A percentile compares a stretch with the other conserved stretches of the same genome.
These are phyloP conservation scores for Castanea crenata DNA, from an alignment of 306 rosid genomes.

Conservation along the genomic window DNA sequence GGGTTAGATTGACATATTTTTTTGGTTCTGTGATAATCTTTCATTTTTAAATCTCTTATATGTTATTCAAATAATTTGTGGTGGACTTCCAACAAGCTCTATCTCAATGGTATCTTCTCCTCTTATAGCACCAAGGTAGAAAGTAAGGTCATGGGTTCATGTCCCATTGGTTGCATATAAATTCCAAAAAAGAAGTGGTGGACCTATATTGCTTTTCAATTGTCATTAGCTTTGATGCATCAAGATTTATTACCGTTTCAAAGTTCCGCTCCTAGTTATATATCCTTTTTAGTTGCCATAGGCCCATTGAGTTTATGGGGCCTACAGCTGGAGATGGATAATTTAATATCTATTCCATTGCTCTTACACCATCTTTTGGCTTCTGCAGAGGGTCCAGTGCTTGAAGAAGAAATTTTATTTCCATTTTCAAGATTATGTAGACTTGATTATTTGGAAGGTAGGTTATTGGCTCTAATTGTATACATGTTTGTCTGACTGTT, in stretches of 20 bases:
- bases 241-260: neutral
- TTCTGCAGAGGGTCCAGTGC: constrained; percentile 69
- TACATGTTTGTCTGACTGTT: constrained; percentile 12
- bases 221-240: neutral
- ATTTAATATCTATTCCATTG: constrained; percentile 21
- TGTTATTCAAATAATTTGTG: neutral
- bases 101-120: too few relatives aligned
- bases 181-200: neutral
- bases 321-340: constrained; percentile 8
- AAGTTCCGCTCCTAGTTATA: neutral
- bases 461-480: constrained; percentile 8
- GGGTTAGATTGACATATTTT: neutral
- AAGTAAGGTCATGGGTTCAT: too few relatives aligned
- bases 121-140: too few relatives aligned
- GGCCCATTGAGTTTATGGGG: constrained; percentile 8
- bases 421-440: constrained; percentile 90
- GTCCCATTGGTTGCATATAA: too few relatives aligned
- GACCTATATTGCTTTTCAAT: neutral
- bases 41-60: neutral
- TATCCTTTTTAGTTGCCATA: neutral
- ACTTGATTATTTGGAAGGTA: constrained; percentile 95
- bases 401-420: constrained; percentile 89
- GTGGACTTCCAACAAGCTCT: too few relatives aligned
- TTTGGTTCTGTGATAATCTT: neutral
- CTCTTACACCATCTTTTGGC: constrained; percentile 25